Evolutionary conservation across 2,329 filamentous ascomycete genomes (phyloP), one percentile per base, ranked within the genome.

Genomic region (Pleomassaria siparia): DNA sequence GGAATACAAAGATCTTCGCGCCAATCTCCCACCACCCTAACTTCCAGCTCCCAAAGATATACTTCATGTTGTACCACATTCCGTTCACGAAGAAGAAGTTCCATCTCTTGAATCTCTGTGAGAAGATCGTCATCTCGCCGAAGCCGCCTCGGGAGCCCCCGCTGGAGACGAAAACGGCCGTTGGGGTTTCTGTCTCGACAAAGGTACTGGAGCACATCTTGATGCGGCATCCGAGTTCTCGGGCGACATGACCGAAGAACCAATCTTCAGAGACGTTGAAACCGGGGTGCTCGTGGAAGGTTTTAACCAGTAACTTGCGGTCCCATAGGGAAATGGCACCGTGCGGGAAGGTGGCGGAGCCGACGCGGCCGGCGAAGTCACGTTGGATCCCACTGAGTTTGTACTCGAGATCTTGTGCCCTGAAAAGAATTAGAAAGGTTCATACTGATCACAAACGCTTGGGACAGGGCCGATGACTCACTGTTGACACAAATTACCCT

Each of bases 31-130:
- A 77, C 62, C 66, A 72, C 3, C 76, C 75, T 7, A 80, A 63
- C 45, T 74, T 74, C 77, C 77, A 80, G 48, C 65, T 72, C 10
- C 59, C 60, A 1, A 79, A 45, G 15, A 80, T 74, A 44, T 80
- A 79, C 3, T 59, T 54, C 53, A 77, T 59, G 52, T 79, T 74
- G 54, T 77, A 75, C 57, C 67, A 78, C 58, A 79, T 69, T 12
- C 76, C 71, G 32, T 74, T 74, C 2, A 78, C 72, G 43, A 78
- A 76, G 62, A 80, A 79, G 61, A 79, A 79, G 41, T 79, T 79
- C 77, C 77, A 79, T 12, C 76, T 63, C 42, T 70, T 69, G 54
- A 80, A 79, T 1, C 77, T 67, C 56, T 80, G 77, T 48, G 72
- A 73, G 60, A 75, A 78, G 28, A 80, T 72, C 0, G 76, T 79